Base-by-base conservation (phyloP, 78 protist genomes). In the Chrysochromulina tobinii region DNA sequence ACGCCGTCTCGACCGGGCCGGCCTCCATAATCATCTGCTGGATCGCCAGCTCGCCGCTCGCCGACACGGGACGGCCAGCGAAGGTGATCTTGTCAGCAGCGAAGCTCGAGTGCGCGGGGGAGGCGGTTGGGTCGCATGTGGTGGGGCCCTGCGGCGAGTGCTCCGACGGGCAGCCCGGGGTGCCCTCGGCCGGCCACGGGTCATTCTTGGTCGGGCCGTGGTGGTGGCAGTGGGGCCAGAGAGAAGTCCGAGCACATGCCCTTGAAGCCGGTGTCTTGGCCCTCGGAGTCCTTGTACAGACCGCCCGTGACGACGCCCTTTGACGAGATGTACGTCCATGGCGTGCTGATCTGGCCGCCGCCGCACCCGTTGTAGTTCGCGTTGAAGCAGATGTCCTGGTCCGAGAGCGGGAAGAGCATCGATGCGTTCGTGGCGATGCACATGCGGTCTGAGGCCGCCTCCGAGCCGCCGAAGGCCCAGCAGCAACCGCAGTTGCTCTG, bases 1-100 rank as follows among this genome's bases (percentile, higher is more conserved):
- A 94, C 23, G 94, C 94, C 3, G 94, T 90, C 72, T 91, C 91
- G n/a, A 88, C 85, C 18, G 94, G 94, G 51, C 94, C 95, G 81
- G 57, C 50, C 20, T 7, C 20, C 61, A 51, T 81, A 6, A 55
- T 81, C 61, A 81, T 81, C 61, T 81, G 58, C 61, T 55, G 87
- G 27, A 81, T 54, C 18, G 66, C 61, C 20, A 3, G 23, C 83
- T 75, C 83, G 12, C 83, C 83, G 6, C 58, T 50, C 14, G 83
- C 83, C 57, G 83, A 15, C 83, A 50, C 27, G 25, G 50, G 7
- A 0, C 17, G 6, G 20, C 83, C 83, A 7, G 23, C 11, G 83
- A 75, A 75, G 12, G n/a, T 1, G 83, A 75, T 15, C 57, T 75
- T 75, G 90, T 61, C 58, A 53, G 7, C 67, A 20, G 25, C 61